These are phyloP conservation scores for Neurospora tetraspora DNA, from an alignment of 495 filamentous ascomycete genomes.

Conservation along the genomic window DNA sequence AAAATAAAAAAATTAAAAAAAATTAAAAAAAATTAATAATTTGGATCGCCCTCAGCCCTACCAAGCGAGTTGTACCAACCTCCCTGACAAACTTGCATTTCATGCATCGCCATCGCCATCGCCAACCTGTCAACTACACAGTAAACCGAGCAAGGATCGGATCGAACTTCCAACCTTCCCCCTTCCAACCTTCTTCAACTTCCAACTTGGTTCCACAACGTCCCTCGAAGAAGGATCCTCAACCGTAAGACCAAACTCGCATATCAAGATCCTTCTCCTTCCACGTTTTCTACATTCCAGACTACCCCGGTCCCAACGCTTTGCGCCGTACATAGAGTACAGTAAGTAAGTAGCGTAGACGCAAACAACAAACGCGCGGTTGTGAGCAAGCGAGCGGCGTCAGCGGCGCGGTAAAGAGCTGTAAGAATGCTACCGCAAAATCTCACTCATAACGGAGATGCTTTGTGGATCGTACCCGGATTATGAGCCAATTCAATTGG, in stretches of 20 bases:
- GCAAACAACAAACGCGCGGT: not conserved
- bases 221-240: not conserved
- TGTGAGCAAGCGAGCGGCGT: not conserved
- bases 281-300: not conserved
- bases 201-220: not conserved
- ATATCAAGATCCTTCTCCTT: not conserved
- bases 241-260: not conserved
- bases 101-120: not conserved
- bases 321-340: not conserved
- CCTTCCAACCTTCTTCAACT: too few species aligned
- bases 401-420: not conserved
- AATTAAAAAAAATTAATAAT: not conserved
- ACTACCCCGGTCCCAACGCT: not conserved
- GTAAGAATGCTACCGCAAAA: too few species aligned
- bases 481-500: too few species aligned
- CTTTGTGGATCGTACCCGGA: too few species aligned
- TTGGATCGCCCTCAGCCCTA: not conserved
- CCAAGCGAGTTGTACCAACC: not conserved
- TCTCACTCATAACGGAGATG: too few species aligned
- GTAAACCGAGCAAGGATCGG: not conserved
- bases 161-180: not conserved
- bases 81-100: not conserved
- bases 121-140: not conserved
- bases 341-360: too few species aligned
- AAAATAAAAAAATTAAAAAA: not conserved